Percentiles rank a stretch among this genome's conserved stretches.
phyloP scores from a whole-genome alignment of 164 flowering plant species.

The Magnolia officinalis region DNA sequence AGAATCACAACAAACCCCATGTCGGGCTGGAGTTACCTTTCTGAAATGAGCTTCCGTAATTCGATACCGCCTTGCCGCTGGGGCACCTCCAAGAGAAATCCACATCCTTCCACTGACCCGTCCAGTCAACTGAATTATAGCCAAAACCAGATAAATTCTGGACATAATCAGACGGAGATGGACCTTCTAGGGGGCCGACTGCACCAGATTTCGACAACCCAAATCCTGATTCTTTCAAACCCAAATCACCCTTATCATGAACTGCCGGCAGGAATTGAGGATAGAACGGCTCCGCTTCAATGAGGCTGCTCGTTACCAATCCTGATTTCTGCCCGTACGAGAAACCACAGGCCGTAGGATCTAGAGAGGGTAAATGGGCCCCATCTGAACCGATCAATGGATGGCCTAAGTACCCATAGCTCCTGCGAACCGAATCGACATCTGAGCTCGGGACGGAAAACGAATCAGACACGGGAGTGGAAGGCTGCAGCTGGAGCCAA shows the following conservation, averaged over 20 bases:
- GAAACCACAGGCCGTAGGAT: background rate
- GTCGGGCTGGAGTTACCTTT: background rate
- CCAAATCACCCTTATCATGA: background rate
- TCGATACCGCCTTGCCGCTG: slow-evolving; percentile 1
- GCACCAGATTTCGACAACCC: background rate
- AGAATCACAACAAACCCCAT: background rate
- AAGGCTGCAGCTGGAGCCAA: slow-evolving; percentile 11
- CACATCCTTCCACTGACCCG: slow-evolving; percentile 7
- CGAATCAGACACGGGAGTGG: slow-evolving; percentile 2
- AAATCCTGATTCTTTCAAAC: background rate
- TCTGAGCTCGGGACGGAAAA: background rate
- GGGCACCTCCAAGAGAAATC: background rate
- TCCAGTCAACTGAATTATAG: background rate
- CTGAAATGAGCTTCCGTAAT: background rate
- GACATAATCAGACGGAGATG: background rate
- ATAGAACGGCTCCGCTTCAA: slow-evolving; percentile 11
- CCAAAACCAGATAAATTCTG: slow-evolving; percentile 6
- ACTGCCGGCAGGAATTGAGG: background rate
- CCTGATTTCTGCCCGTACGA: slow-evolving; percentile 3
- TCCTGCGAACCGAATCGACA: background rate
- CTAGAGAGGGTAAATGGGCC: slow-evolving; percentile 4
- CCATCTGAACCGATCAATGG: background rate
- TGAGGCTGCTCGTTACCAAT: background rate
- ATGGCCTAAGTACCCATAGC: background rate
- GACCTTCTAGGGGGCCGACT: background rate